Evolutionary conservation across 202 grass and related monocot genomes (phyloP).

Genomic region (Bolboschoenoplectus hybrid): DNA sequence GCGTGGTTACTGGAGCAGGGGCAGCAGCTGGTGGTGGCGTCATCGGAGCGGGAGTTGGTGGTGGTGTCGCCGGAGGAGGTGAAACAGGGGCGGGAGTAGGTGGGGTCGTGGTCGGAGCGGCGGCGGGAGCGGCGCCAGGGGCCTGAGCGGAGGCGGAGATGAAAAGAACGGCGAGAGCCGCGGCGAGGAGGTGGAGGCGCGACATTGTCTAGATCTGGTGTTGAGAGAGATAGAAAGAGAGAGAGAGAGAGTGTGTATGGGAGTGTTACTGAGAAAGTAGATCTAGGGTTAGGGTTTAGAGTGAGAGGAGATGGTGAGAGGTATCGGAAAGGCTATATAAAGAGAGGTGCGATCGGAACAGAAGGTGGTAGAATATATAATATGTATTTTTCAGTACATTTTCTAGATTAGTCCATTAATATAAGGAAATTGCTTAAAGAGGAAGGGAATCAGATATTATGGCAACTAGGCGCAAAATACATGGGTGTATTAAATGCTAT

Average conservation of each 20-base stretch:
- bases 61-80: constrained; percentile 33
- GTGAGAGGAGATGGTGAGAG: constrained; percentile 33
- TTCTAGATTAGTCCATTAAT: neutral
- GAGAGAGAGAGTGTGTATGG: constrained; percentile 8
- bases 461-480: neutral
- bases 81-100: constrained; percentile 39
- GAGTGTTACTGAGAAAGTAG: constrained; percentile 33
- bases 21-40: constrained; percentile 32
- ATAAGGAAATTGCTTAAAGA: neutral
- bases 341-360: constrained; percentile 34
- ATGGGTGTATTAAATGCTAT: neutral
- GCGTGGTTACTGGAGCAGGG: constrained; percentile 11
- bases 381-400: neutral
- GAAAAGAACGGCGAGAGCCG: constrained; percentile 51
- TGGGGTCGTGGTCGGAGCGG: constrained; percentile 45
- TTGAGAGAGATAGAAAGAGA: constrained; percentile 3
- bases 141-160: constrained; percentile 52
- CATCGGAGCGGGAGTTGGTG: constrained; percentile 23
- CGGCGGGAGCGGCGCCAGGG: constrained; percentile 48
- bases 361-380: constrained; percentile 38
- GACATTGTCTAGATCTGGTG: constrained; percentile 44
- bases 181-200: constrained; percentile 48
- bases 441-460: neutral
- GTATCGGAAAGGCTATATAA: constrained; percentile 46
- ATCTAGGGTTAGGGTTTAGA: constrained; percentile 54